phyloP scores from a whole-genome alignment of 2,329 filamentous ascomycete genomes.

The Ophiobolus disseminans region DNA sequence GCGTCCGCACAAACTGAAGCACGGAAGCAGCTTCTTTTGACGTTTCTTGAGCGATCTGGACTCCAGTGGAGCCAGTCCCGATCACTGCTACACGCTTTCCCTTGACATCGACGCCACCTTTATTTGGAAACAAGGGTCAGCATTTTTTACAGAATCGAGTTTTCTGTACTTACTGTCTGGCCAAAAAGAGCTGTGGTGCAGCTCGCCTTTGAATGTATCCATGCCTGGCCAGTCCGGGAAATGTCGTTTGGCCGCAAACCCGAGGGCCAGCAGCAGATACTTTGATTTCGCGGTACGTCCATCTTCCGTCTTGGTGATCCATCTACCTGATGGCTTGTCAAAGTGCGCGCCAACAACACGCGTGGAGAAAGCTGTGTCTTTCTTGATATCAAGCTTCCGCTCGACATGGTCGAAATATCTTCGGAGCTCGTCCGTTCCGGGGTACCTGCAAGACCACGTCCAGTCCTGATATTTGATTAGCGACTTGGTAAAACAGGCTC shows the following conservation, averaged over 20 bases:
- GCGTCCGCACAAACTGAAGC: slow-evolving; percentile 70
- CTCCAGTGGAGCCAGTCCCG: slow-evolving; percentile 69
- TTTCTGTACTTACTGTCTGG: too few relatives aligned
- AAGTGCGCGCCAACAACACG: slow-evolving; percentile 62
- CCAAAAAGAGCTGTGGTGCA: slow-evolving; percentile 69
- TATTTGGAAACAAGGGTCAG: too few relatives aligned
- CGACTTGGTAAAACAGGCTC: not conserved
- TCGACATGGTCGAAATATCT: slow-evolving; percentile 68
- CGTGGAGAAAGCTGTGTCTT: slow-evolving; percentile 64
- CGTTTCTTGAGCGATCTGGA: slow-evolving; percentile 69
- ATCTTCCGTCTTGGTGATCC: slow-evolving; percentile 60
- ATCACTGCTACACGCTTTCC: slow-evolving; percentile 68
- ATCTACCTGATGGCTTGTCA: slow-evolving; percentile 56
- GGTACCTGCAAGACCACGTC: slow-evolving; percentile 64
- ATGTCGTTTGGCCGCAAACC: slow-evolving; percentile 67
- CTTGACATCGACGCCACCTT: slow-evolving; percentile 62
- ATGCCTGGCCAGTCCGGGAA: slow-evolving; percentile 67
- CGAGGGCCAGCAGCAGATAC: slow-evolving; percentile 62
- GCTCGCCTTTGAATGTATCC: slow-evolving; percentile 64
- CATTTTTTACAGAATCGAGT: too few relatives aligned
- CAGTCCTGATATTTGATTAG: slow-evolving; percentile 53
- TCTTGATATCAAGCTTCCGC: slow-evolving; percentile 61
- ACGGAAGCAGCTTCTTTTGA: slow-evolving; percentile 60
- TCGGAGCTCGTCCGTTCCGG: slow-evolving; percentile 60
- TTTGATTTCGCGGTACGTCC: slow-evolving; percentile 59